Evolutionary conservation across 1,139 yeast genomes (phyloP).

Genomic region (Candida dubliniensis): DNA sequence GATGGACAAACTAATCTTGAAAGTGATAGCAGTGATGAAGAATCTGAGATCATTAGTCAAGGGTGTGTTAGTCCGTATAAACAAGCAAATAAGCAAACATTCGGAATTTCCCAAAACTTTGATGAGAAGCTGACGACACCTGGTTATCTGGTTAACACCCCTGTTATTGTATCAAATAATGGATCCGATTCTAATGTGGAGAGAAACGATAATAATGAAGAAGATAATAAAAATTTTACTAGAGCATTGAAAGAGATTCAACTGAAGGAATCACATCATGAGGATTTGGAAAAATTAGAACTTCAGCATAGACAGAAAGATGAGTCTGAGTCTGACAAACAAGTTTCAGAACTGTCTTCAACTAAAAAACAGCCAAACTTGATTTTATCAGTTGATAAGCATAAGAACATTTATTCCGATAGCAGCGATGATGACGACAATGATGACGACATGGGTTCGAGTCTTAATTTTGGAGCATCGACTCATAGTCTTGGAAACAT

Average conservation of each 20-base stretch:
- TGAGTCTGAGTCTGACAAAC: not conserved
- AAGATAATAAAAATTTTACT: no score
- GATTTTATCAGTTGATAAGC: constrained; percentile 14
- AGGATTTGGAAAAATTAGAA: no score
- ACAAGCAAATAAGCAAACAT: no score
- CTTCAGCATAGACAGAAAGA: not conserved
- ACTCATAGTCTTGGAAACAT: not conserved
- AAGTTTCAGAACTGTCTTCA: not conserved
- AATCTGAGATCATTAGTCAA: constrained; percentile 16
- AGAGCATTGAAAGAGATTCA: no score
- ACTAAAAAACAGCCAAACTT: constrained; percentile 5
- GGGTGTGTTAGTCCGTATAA: not conserved
- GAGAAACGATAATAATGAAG: no score
- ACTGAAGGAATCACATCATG: no score
- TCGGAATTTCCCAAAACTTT: no score
- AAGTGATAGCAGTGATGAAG: constrained; percentile 16
- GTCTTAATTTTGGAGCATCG: not conserved
- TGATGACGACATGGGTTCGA: constrained; percentile 13
- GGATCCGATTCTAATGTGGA: no score
- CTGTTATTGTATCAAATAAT: no score
- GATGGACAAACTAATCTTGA: constrained; percentile 19
- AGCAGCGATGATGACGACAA: constrained; percentile 13
- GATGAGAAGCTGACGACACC: no score
- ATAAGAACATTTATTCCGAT: not conserved
- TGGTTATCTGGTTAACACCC: no score